Conservation (phyloP, 1,284 basidiomycete genomes). For the Moniliella sp. region DNA sequence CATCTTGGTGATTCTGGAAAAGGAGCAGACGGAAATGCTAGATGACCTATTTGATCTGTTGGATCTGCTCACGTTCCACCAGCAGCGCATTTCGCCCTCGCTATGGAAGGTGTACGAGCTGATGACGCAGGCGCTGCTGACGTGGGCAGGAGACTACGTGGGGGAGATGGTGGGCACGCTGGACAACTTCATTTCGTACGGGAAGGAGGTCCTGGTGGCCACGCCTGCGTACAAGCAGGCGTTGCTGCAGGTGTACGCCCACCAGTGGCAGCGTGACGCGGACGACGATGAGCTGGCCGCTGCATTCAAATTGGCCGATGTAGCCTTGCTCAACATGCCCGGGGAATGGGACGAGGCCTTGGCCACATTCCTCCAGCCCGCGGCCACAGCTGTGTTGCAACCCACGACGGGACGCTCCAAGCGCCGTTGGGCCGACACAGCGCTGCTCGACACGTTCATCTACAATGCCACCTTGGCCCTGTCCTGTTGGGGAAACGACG, state of each 20-base stretch:
- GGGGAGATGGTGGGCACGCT: neutral
- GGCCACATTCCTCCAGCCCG: constrained; percentile 9
- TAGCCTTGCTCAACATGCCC: constrained; percentile 54
- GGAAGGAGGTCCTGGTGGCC: constrained; percentile 52
- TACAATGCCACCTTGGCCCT: constrained; percentile 62
- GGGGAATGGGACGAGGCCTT: constrained; percentile 54
- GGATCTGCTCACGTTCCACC: constrained; percentile 58
- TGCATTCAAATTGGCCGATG: constrained; percentile 65
- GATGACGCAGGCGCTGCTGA: constrained; percentile 57
- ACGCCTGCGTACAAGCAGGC: constrained; percentile 57
- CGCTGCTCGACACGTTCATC: constrained; percentile 59
- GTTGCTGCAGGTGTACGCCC: constrained; percentile 61
- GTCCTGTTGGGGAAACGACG: constrained; percentile 45
- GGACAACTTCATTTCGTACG: constrained; percentile 62
- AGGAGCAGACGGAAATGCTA: constrained; percentile 46
- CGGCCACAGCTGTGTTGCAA: too few relatives aligned
- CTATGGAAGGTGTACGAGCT: constrained; percentile 67
- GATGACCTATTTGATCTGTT: constrained; percentile 65
- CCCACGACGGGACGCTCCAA: constrained; percentile 40
- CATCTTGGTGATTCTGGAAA: constrained; percentile 48
- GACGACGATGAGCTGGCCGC: constrained; percentile 36
- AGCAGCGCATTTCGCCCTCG: constrained; percentile 48
- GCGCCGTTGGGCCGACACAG: constrained; percentile 55
- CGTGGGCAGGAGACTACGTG: constrained; percentile 52
- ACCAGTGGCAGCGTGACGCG: constrained; percentile 45